Conservation (phyloP, 805 yeast species). For the Maudiozyma pseudohumilis region DNA sequence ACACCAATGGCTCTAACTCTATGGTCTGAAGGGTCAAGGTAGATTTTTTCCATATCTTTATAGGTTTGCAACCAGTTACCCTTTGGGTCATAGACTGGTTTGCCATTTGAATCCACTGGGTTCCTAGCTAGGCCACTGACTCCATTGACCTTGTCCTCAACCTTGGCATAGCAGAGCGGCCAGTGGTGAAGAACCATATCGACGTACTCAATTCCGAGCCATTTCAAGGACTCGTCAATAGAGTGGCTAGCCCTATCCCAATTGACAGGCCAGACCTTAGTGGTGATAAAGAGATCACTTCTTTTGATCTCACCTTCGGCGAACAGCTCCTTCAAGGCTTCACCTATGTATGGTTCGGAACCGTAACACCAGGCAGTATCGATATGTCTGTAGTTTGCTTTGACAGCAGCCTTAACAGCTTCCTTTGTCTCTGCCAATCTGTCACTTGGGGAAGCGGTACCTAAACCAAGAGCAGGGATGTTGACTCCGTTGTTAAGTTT, state of each 20-base stretch:
- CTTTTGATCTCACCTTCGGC: slow-evolving; percentile 38
- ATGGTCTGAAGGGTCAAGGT: slow-evolving; percentile 30
- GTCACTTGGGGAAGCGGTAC: slow-evolving; percentile 48
- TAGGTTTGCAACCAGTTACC: slow-evolving; percentile 44
- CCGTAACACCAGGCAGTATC: slow-evolving; percentile 67
- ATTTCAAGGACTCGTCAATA: slow-evolving; percentile 46
- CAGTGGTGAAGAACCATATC: slow-evolving; percentile 73
- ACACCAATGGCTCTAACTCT: slow-evolving; percentile 48
- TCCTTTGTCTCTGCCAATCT: slow-evolving; percentile 37
- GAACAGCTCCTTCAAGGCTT: slow-evolving; percentile 42
- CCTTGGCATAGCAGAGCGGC: slow-evolving; percentile 44
- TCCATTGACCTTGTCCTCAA: slow-evolving; percentile 17
- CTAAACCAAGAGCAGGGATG: slow-evolving; percentile 64
- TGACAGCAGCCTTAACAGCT: slow-evolving; percentile 51
- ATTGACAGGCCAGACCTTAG: slow-evolving; percentile 58
- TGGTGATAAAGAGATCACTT: slow-evolving; percentile 58
- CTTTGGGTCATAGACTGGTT: slow-evolving; percentile 25
- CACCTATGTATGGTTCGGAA: slow-evolving; percentile 60
- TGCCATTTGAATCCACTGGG: slow-evolving; percentile 30
- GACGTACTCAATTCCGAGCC: slow-evolving; percentile 60
- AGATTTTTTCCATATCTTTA: slow-evolving; percentile 36
- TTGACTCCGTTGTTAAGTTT: slow-evolving; percentile 45
- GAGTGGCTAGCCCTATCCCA: slow-evolving; percentile 44
- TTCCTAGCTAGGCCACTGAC: slow-evolving; percentile 10
- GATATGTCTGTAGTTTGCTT: slow-evolving; percentile 59